Conservation (phyloP, 139 green algal species). For the Dunaliella primolecta region DNA sequence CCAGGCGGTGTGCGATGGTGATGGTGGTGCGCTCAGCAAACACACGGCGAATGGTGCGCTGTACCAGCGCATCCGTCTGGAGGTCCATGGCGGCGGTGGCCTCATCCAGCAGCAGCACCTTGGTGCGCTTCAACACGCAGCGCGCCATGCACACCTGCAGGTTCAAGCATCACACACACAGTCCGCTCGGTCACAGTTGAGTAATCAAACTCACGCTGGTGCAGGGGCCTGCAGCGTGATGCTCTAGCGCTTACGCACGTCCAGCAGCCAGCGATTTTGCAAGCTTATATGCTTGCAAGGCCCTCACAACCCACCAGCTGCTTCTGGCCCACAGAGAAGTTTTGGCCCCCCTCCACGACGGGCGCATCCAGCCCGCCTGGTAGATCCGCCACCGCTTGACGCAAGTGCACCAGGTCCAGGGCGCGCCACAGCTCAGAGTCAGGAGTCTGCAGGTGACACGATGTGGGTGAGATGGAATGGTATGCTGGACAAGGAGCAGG, state of each 20-base stretch:
- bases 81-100: conserved; percentile 73
- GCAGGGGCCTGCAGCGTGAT: conserved; percentile 78
- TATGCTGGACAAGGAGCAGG: too few species aligned
- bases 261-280: too few species aligned
- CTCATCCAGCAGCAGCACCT: conserved; percentile 70
- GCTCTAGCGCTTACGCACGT: conserved; percentile 67
- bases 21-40: conserved; percentile 66
- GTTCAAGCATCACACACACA: conserved; percentile 39
- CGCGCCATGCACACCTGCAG: conserved; percentile 69
- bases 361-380: conserved; percentile 65
- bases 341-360: conserved; percentile 79
- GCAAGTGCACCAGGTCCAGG: conserved; percentile 35
- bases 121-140: conserved; percentile 56
- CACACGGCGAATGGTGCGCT: conserved; percentile 45
- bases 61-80: conserved; percentile 69
- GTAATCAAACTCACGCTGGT: conserved; percentile 54
- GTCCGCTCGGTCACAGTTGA: conserved; percentile 45
- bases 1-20: conserved; percentile 64
- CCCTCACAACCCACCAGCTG: conserved; percentile 60
- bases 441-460: too few species aligned
- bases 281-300: too few species aligned
- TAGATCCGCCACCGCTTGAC: conserved; percentile 24
- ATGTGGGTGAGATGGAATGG: too few species aligned
- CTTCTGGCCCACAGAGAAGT: conserved; percentile 67
- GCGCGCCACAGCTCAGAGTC: conserved; percentile 69